phyloP scores from a whole-genome alignment of 768 basidiomycete genomes.

The Serendipita indica region DNA sequence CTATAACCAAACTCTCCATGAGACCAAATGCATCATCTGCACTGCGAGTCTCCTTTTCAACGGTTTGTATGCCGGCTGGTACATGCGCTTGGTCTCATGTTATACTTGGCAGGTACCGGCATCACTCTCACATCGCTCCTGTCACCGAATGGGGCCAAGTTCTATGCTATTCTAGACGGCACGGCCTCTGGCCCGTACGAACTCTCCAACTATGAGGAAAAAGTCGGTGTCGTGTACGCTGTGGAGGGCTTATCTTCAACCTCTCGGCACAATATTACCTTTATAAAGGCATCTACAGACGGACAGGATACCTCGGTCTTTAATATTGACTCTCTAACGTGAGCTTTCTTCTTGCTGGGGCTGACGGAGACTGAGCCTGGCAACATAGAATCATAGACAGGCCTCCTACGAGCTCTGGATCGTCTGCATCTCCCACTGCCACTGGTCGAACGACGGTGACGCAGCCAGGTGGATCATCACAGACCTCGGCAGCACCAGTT shows the following conservation, averaged over 20 bases:
- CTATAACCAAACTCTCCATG: conserved; percentile 5
- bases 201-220: not conserved
- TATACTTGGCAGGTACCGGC: not conserved
- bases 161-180: conserved; percentile 2
- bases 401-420: not conserved
- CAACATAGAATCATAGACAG: not conserved
- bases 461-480: not conserved
- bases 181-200: not conserved
- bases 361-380: not conserved
- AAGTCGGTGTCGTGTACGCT: not conserved
- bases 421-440: not conserved
- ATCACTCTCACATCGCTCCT: not conserved
- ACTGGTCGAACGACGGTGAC: not conserved
- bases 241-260: not conserved
- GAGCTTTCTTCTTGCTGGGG: not conserved
- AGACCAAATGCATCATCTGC: conserved; percentile 4
- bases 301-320: not conserved
- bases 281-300: conserved; percentile 1
- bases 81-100: not conserved
- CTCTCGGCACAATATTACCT: not conserved
- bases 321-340: conserved; percentile 9
- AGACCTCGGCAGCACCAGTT: not conserved
- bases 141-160: not conserved
- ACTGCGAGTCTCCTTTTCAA: not conserved
- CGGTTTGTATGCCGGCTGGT: not conserved